Base-by-base conservation (phyloP, 2,329 filamentous ascomycete genomes). In the Pyrenophora graminea region DNA sequence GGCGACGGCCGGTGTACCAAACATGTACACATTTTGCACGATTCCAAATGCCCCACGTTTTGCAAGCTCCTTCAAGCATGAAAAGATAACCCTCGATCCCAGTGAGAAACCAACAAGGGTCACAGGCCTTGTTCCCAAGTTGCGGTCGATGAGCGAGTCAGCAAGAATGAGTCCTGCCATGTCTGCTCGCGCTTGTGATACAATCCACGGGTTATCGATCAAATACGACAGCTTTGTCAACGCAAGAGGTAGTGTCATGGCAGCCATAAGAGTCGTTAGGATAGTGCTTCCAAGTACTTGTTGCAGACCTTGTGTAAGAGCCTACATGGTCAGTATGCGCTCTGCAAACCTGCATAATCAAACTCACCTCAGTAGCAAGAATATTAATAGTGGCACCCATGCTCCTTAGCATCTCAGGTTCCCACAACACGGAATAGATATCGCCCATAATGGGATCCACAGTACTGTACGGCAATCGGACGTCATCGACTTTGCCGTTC, bases 301-400 rank as follows among this genome's bases (percentile, higher is more conserved):
- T 77, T 99, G 94, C 25, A 99, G 83, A 57, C 93, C 92, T 82
- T 96, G 91, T 0, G 94, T 97, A 55, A 99, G 85, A 65, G 94
- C 94, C 89, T 93, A 32, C n/a, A 17, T 23, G 51, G 43, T 69
- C 45, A 67, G 51, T 51, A 38, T 39, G 13, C 6, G 19, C 15
- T 17, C 13, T 23, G 75, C 60, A 76, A 41, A 46, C 41, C 32
- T 46, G n/a, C 15, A 32, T 31, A 8, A 15, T 25, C 23, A 17
- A 23, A 56, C 82, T 75, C 75, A 93, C 90, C 85, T 99, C 94
- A 30, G 94, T 99, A 51, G 94, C 94, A 58, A 99, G 79, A 74
- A 99, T 97, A 66, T 97, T 97, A 67, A 99, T 97, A 39, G 94
- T 99, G 71, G 94, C 90, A 83, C 94, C 94, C 87, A 97, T 99